Percentiles rank a stretch among this genome's conserved stretches.
Evolutionary conservation across 805 yeast species (phyloP).

Genomic region (Metschnikowia cerradonensis): DNA sequence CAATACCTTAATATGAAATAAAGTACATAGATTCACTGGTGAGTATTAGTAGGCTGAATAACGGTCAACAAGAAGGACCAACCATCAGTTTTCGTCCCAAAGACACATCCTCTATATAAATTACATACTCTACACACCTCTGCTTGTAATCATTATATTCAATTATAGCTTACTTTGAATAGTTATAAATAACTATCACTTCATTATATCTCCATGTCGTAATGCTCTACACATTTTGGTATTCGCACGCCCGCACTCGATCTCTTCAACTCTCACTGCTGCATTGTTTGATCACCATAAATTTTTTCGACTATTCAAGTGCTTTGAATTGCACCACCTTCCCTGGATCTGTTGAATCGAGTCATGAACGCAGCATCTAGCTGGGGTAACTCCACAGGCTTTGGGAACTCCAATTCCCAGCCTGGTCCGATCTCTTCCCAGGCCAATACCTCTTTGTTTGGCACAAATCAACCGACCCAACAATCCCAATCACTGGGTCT

Average conservation of each 20-base stretch:
- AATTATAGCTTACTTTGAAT: too few species aligned
- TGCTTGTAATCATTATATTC: too few species aligned
- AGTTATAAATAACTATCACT: too few species aligned
- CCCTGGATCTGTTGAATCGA: neutral
- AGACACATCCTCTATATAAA: too few species aligned
- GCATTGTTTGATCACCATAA: neutral
- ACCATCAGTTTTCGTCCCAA: too few species aligned
- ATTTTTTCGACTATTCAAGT: conserved; percentile 1
- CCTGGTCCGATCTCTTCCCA: neutral
- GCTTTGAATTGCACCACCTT: neutral
- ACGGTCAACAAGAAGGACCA: too few species aligned
- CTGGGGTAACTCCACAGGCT: conserved; percentile 16
- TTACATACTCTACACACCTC: too few species aligned
- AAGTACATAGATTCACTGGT: too few species aligned
- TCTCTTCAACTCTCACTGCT: neutral
- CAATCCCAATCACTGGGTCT: conserved; percentile 2
- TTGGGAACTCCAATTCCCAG: conserved; percentile 5
- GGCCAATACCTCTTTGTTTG: conserved; percentile 2
- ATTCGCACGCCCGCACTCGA: neutral
- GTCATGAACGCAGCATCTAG: conserved; percentile 14
- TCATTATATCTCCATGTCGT: too few species aligned
- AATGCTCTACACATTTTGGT: neutral
- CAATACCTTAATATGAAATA: neutral
- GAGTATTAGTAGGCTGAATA: too few species aligned
- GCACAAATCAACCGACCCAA: neutral